These are phyloP conservation scores for Aquanectria penicillioides DNA, from an alignment of 2,329 filamentous ascomycete species.

Conservation along the genomic window DNA sequence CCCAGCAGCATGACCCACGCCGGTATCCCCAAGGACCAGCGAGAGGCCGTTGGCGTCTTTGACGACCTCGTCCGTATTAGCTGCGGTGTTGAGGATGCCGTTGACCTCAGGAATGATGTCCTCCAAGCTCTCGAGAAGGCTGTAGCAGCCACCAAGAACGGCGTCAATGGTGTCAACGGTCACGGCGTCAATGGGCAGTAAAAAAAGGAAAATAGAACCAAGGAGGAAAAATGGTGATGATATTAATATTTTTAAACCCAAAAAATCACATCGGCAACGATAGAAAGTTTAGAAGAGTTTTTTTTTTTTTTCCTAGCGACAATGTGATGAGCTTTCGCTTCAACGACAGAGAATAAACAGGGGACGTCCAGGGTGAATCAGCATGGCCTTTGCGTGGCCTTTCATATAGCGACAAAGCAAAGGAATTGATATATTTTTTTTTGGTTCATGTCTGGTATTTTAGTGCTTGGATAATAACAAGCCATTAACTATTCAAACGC, in stretches of 20 bases:
- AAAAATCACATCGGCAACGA: neutral
- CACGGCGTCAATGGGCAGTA: constrained; percentile 30
- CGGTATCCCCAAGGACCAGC: constrained; percentile 88
- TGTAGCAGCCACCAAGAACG: constrained; percentile 52
- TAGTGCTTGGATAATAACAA: constrained; percentile 33
- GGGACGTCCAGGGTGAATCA: constrained; percentile 11
- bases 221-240: neutral
- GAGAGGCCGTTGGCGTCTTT: constrained; percentile 92
- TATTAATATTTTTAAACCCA: neutral
- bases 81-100: constrained; percentile 92
- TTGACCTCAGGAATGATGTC: constrained; percentile 85
- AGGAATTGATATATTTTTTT: constrained; percentile 14
- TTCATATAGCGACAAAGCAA: constrained; percentile 33
- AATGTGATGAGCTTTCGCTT: constrained; percentile 31
- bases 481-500: constrained; percentile 23
- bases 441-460: constrained; percentile 30
- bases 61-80: constrained; percentile 94
- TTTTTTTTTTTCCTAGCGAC: constrained; percentile 30
- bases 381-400: constrained; percentile 22
- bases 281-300: constrained; percentile 15
- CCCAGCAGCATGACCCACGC: constrained; percentile 97
- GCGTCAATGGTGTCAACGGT: constrained; percentile 33
- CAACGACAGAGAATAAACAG: constrained; percentile 28
- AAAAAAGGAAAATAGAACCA: neutral
- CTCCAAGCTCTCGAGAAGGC: constrained; percentile 84